Evolutionary conservation across 495 filamentous ascomycete species (phyloP).

Genomic region (Ramalina peruviana): DNA sequence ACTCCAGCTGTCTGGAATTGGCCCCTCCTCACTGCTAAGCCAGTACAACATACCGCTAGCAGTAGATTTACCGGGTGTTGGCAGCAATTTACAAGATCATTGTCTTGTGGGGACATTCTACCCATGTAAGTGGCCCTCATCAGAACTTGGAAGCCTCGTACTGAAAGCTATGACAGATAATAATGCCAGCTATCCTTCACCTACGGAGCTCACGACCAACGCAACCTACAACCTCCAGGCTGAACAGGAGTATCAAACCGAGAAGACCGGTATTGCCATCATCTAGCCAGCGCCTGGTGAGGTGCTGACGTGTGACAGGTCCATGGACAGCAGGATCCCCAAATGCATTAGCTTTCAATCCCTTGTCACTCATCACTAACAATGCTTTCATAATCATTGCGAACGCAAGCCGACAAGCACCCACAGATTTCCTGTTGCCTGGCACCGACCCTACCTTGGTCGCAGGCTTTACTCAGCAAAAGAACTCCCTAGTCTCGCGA

Average conservation of each 20-base stretch:
- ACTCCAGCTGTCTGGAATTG: slow-evolving; percentile 41
- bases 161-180: slow-evolving; percentile 9
- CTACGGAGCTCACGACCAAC: slow-evolving; percentile 15
- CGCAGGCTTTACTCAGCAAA: slow-evolving; percentile 15
- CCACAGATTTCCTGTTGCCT: slow-evolving; percentile 12
- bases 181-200: slow-evolving; percentile 18
- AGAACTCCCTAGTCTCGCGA: slow-evolving; percentile 11
- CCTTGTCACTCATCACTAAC: slow-evolving; percentile 16
- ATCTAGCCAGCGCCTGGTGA: not conserved
- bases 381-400: slow-evolving; percentile 11
- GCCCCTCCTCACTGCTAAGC: slow-evolving; percentile 28
- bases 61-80: slow-evolving; percentile 39
- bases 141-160: not conserved
- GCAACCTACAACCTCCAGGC: slow-evolving; percentile 16
- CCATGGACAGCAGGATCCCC: slow-evolving; percentile 19
- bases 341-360: slow-evolving; percentile 16
- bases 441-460: slow-evolving; percentile 14
- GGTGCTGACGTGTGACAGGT: slow-evolving; percentile 2
- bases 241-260: slow-evolving; percentile 11
- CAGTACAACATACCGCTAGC: slow-evolving; percentile 28
- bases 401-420: slow-evolving; percentile 11
- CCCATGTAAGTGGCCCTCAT: slow-evolving; percentile 9
- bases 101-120: slow-evolving; percentile 20
- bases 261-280: slow-evolving; percentile 9
- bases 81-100: slow-evolving; percentile 46